Base-by-base conservation (phyloP, 2,329 filamentous ascomycete genomes). In the Didymellaceae sp. region DNA sequence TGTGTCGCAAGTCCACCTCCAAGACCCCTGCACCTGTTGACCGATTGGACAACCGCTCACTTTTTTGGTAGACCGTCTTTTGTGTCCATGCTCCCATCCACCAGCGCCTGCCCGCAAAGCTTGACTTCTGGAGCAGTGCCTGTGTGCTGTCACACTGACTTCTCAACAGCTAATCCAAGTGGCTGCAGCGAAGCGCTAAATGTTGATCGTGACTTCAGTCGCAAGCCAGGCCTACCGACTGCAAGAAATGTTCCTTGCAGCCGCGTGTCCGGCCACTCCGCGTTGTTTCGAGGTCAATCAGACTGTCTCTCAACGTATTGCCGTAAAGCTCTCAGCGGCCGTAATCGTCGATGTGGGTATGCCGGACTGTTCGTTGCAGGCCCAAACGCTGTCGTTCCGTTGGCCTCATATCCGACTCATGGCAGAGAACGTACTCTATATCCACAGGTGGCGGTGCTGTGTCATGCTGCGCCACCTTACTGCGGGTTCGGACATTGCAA, bases 31-130 rank as follows among this genome's bases (percentile, higher is more conserved):
- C 45, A 11, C 13, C 18, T 17, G 26, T 13, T 32, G 53, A 31
- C 56, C 61, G 45, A 71, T 71, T 72, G 69, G 69, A 55, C 50
- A 53, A 34, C 54, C 52, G 42, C 37, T 54, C 35, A 52, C 33
- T 52, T 50, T 32, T 49, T 25, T 45, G 18, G 58, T 57, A 50
- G 52, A 54, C 52, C 45, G 39, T 43, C 37, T 47, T 38, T 43
- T 46, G 17, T 46, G 41, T 45, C 46, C 48, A 39, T 26, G 28
- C 42, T 52, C 42, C 35, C 32, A 39, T 39, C 57, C 54, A 57
- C n/a, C 56, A 39, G 58, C 55, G 57, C 37, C 44, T 59, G 50
- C 48, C 41, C 8, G 11, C 24, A 52, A 64, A 54, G 60, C 59
- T 62, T 64, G 62, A 51, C n/a, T 41, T 47, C 28, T 44, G 22